Conservation (phyloP, 2,329 filamentous ascomycete genomes). For the Gaeumannomyces sp. region DNA sequence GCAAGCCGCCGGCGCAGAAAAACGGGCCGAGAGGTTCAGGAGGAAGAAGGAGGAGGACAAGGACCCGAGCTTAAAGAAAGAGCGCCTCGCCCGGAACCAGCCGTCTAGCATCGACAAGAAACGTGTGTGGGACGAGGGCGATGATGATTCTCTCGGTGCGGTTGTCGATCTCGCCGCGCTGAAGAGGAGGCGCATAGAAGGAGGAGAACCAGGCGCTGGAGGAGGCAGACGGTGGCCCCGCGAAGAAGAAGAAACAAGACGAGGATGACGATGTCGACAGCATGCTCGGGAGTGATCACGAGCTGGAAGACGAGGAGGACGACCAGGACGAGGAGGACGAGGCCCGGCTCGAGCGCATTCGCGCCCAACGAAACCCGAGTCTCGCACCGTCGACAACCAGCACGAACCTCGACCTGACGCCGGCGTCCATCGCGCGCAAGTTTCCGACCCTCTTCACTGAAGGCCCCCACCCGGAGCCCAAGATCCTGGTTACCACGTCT, state of each 20-base stretch:
- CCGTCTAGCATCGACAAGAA: conserved; percentile 80
- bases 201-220: conserved; percentile 40
- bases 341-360: conserved; percentile 30
- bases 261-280: conserved; percentile 63
- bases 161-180: conserved; percentile 54
- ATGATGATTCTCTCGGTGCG: conserved; percentile 48
- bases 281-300: conserved; percentile 50
- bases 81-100: conserved; percentile 70
- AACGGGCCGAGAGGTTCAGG: conserved; percentile 31
- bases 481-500: conserved; percentile 87
- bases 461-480: conserved; percentile 57
- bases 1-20: conserved; percentile 52
- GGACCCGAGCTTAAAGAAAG: conserved; percentile 67
- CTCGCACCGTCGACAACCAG: conserved; percentile 53
- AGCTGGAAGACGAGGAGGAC: conserved; percentile 49
- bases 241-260: conserved; percentile 31
- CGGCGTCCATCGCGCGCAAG: conserved; percentile 51
- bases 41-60: conserved; percentile 80
- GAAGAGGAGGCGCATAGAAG: conserved; percentile 49
- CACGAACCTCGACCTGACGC: conserved; percentile 58
- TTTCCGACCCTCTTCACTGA: conserved; percentile 59
- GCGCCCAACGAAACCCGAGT: conserved; percentile 36
- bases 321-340: conserved; percentile 39
- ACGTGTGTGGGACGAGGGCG: conserved; percentile 80
- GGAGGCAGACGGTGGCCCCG: conserved; percentile 37